Evolutionary conservation across 805 yeast genomes (phyloP).

Genomic region (Saturnispora galanensis): DNA sequence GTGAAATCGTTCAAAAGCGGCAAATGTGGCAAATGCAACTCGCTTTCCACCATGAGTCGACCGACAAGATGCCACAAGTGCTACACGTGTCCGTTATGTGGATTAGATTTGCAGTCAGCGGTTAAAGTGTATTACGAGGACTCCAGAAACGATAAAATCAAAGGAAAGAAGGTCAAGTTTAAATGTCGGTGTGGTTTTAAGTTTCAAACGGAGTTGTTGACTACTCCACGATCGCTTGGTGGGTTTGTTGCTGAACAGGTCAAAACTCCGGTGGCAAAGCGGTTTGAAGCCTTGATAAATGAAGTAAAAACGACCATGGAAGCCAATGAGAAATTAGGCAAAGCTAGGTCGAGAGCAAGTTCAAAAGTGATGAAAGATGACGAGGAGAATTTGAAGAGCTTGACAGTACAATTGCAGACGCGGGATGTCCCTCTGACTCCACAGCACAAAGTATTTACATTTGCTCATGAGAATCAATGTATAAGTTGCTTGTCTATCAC

Average conservation of each 20-base stretch:
- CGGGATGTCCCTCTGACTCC: background rate
- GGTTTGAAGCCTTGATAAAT: background rate
- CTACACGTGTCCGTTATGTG: slow-evolving; percentile 28
- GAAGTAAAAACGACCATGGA: background rate
- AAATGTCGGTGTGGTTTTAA: background rate
- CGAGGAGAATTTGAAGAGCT: too few species aligned
- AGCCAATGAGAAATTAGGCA: background rate
- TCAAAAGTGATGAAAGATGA: too few species aligned
- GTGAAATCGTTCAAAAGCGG: slow-evolving; percentile 1
- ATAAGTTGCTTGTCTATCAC: background rate
- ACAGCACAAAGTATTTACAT: background rate
- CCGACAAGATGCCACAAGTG: slow-evolving; percentile 23
- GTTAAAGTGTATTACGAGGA: background rate
- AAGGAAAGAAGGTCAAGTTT: slow-evolving; percentile 5
- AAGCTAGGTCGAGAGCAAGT: background rate
- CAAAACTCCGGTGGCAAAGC: background rate
- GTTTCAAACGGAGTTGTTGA: slow-evolving; percentile 4
- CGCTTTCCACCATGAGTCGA: background rate
- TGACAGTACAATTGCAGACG: too few species aligned
- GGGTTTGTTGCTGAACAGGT: slow-evolving; percentile 1
- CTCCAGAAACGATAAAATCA: slow-evolving; percentile 8
- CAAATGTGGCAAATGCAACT: background rate
- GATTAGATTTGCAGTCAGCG: slow-evolving; percentile 11
- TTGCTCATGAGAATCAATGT: background rate
- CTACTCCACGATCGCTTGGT: background rate